phyloP scores from a whole-genome alignment of 75 land plant genomes.

The Gnetum montanum region DNA sequence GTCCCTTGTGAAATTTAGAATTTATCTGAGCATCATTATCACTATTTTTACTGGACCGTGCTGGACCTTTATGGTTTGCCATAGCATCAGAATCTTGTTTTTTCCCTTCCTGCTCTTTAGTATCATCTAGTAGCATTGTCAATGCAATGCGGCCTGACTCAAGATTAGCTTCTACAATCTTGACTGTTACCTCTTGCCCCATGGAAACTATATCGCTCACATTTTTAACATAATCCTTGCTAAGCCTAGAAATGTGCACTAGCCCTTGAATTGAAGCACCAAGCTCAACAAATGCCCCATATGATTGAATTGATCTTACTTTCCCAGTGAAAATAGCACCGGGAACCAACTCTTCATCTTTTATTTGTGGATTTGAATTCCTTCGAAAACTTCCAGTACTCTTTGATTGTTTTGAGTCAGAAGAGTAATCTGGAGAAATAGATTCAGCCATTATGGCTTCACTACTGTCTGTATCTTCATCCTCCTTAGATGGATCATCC shows the following conservation, averaged over 20 bases:
- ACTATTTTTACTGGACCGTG: conserved; percentile 17
- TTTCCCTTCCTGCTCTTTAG: conserved; percentile 14
- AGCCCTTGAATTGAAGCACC: conserved; percentile 94
- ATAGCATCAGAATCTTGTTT: conserved; percentile 12
- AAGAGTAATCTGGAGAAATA: background rate
- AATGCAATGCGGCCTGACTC: conserved; percentile 68
- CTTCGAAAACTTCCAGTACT: conserved; percentile 27
- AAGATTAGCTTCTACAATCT: conserved; percentile 61
- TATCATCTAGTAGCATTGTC: conserved; percentile 50
- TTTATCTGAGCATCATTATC: conserved; percentile 27
- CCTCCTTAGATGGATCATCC: conserved; percentile 12
- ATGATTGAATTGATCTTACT: conserved; percentile 75
- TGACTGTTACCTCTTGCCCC: conserved; percentile 93
- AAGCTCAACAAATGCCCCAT: conserved; percentile 93
- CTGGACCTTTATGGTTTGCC: conserved; percentile 23
- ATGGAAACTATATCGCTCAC: conserved; percentile 56
- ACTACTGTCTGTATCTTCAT: conserved; percentile 15
- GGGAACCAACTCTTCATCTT: conserved; percentile 65
- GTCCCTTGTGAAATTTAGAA: conserved; percentile 70
- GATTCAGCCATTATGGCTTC: conserved; percentile 4
- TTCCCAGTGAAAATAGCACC: conserved; percentile 82
- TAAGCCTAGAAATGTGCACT: conserved; percentile 84
- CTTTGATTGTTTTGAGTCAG: conserved; percentile 17
- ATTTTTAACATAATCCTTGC: conserved; percentile 67
- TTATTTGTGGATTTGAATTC: conserved; percentile 65